Conservation (phyloP, 2,329 filamentous ascomycete species). For the Fusarium robinianum region DNA sequence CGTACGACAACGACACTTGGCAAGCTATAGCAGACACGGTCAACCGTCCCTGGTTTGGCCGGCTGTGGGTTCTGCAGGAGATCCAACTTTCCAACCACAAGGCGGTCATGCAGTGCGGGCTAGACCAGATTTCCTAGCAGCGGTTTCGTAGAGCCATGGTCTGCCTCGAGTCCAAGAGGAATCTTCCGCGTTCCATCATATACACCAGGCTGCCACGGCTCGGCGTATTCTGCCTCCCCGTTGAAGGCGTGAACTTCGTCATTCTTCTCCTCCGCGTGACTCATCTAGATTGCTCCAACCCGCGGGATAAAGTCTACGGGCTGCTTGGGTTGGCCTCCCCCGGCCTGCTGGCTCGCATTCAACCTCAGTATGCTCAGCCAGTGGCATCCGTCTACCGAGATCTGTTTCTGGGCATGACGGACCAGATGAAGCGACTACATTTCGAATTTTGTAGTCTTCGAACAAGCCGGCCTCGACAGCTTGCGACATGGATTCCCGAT, state of each 20-base stretch:
- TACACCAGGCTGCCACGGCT: not conserved
- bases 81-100: not conserved
- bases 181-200: not conserved
- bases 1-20: not conserved
- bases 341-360: not conserved
- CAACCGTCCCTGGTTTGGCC: not conserved
- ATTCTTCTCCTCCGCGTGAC: not conserved
- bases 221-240: not conserved
- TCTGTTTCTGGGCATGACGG: not conserved
- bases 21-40: not conserved
- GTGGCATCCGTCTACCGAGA: not conserved
- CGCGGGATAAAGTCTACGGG: constrained; percentile 1
- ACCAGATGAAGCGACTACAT: not conserved
- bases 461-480: not conserved
- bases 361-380: not conserved
- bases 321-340: not conserved
- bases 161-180: not conserved
- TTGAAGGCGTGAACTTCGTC: not conserved
- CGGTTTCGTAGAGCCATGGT: not conserved
- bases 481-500: not conserved
- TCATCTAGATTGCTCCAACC: not conserved
- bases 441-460: not conserved
- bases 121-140: not conserved
- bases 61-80: constrained; percentile 5
- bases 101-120: not conserved